Evolutionary conservation across 2,329 filamentous ascomycete genomes (phyloP), one percentile per base, ranked within the genome.

Genomic region (Colletotrichum theobromicola): DNA sequence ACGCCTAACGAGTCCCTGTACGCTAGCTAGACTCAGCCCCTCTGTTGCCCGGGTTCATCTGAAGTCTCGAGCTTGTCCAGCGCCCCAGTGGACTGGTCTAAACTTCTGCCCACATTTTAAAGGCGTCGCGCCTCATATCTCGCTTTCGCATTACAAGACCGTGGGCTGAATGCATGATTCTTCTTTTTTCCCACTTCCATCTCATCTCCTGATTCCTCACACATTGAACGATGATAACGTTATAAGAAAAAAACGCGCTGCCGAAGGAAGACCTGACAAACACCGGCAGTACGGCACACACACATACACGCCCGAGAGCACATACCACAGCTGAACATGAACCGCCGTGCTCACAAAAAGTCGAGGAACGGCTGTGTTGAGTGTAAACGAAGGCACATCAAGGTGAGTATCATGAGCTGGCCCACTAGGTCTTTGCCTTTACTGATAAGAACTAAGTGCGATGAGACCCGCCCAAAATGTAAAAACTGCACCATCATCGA

Each of bases 351-450:
- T 67, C 82, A 83, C 78, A 81, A 80, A 70, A 83, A 83, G 77
- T 82, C 81, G 18, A 77, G 79, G 53, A 75, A 73, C 15, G 81
- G 81, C 26, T 83, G 82, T 68, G 68, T 76, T 18, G 78, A 81
- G 75, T 83, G 79, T 77, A 83, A 82, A 72, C 76, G 77, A 32
- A 79, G 81, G 6, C 81, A 83, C 67, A 79, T 82, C 70, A 82
- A 82, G 79, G 81, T 79, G 76, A 58, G 64, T n/a, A 18, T 3
- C 21, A 42, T 42, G 24, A 26, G 30, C 32, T 18, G 9, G 18
- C 37, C 30, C 4, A 26, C 30, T 9, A 37, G 18, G 37, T 2
- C 6, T n/a, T 35, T 10, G 37, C 46, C 60, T 57, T 50, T 15
- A n/a, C 62, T 71, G 63, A 57, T 42, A 55, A 21, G 18, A 32